Base-by-base conservation (phyloP, 805 yeast genomes). In the Brettanomyces sp. region DNA sequence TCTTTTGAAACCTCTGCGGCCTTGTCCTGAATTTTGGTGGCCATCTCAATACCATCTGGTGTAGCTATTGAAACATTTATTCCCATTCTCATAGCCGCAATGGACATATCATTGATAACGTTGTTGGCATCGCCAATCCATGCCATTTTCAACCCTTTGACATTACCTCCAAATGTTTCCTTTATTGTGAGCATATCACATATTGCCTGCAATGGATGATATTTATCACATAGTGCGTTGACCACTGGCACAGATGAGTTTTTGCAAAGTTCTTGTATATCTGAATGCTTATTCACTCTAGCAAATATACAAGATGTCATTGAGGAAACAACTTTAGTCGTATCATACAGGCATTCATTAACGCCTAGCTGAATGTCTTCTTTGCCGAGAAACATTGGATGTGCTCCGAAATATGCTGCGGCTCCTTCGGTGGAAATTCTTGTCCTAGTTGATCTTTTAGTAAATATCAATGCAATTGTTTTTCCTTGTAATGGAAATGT, bases 81-180 rank as follows among this genome's bases (percentile, higher is more conserved):
- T 11, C 97, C 97, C 4, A 77, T 70, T 67, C 82, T 88, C 53
- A 88, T 73, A 24, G 93, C 78, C 7, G 96, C 98, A 51, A 90
- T 79, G 11, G 95, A 79, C 65, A 93, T 74, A 67, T 93, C 99
- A 63, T 93, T 91, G 49, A 93, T 82, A 32, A 93, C 98, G 58
- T 93, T 93, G 64, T 93, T 93, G 30, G 97, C 82, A 63, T 91
- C 99, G 49, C 99, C 99, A 18, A 93, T 80, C 99, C 99, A 91
- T 2, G 96, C 80, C 42, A 91, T 67, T 56, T 88, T 90, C 52
- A 89, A 73, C 4, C 79, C 80, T 51, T 77, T 62, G 1, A 74
- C 65, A 14, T 60, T 49, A 30, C 64, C 67, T 4, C 79, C 77
- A 57, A 86, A 85, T 4, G 80, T 65, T 65, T 93, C 97, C 52